These are phyloP conservation scores for Globisporangium splendens DNA, from an alignment of 352 stramenopile genomes.

Conservation along the genomic window DNA sequence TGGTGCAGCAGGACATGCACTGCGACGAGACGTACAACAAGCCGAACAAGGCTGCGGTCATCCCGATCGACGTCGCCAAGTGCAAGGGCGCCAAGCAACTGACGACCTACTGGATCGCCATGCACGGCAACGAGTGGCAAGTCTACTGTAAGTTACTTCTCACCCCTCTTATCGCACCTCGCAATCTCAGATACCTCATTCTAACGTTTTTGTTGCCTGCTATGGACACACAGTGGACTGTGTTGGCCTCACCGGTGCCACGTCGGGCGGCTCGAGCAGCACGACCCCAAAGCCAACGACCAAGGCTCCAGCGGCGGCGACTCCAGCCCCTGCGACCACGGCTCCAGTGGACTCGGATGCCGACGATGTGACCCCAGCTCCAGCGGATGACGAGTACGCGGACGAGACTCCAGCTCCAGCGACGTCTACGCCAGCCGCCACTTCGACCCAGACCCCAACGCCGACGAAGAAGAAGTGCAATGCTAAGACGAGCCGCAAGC, in stretches of 20 bases:
- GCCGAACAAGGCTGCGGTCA: conserved; percentile 18
- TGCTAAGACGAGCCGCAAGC: not conserved
- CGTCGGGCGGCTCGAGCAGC: conserved; percentile 8
- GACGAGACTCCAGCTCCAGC: conserved; percentile 15
- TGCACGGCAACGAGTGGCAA: conserved; percentile 49
- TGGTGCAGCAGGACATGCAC: conserved; percentile 32
- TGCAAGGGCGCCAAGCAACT: conserved; percentile 34
- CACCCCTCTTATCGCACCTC: not conserved
- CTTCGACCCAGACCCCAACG: conserved; percentile 7
- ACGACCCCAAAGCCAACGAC: not conserved
- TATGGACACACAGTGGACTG: conserved; percentile 20
- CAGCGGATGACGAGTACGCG: not conserved
- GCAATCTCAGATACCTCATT: not conserved
- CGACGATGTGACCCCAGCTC: not conserved
- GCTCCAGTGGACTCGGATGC: not conserved
- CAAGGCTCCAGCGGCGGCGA: conserved; percentile 1
- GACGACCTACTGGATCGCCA: conserved; percentile 53
- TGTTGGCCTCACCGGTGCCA: conserved; percentile 8
- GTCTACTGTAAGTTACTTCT: conserved; percentile 30
- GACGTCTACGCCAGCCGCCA: conserved; percentile 5
- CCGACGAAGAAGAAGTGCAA: conserved; percentile 1
- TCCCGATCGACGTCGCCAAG: conserved; percentile 35
- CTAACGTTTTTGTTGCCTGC: conserved; percentile 1
- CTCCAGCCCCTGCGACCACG: not conserved
- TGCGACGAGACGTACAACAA: conserved; percentile 30